phyloP scores from a whole-genome alignment of 495 filamentous ascomycete species.

The Aspergillus sclerotiicarbonarius region DNA sequence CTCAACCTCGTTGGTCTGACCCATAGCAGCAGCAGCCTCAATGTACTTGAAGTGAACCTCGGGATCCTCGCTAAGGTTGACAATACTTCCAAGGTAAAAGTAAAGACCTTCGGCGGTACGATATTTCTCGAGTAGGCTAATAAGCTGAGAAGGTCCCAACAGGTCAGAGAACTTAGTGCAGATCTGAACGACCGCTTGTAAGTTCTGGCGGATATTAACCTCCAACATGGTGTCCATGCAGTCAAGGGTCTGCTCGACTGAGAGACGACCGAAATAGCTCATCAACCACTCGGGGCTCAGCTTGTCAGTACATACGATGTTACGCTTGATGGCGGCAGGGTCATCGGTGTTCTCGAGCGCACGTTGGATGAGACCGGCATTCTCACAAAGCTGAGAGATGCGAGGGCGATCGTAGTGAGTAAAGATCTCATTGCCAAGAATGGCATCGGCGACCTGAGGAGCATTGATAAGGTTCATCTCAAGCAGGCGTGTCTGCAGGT shows the following conservation, averaged over 20 bases:
- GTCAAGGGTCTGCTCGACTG: constrained; percentile 90
- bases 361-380: constrained; percentile 80
- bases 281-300: constrained; percentile 87
- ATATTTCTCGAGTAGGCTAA: constrained; percentile 95
- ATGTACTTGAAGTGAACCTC: constrained; percentile 99
- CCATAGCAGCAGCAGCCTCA: constrained; percentile 89
- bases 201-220: constrained; percentile 92
- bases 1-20: constrained; percentile 91
- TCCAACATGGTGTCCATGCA: constrained; percentile 95
- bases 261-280: constrained; percentile 87
- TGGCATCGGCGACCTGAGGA: constrained; percentile 95
- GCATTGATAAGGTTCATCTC: constrained; percentile 98
- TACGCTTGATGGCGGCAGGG: constrained; percentile 83
- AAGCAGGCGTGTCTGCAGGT: constrained; percentile 87
- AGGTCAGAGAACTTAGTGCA: constrained; percentile 98
- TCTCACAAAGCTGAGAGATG: constrained; percentile 87
- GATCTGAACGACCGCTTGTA: constrained; percentile 89
- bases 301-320: constrained; percentile 76
- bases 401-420: constrained; percentile 87
- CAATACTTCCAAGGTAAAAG: constrained; percentile 96
- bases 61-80: constrained; percentile 91
- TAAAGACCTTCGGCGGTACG: constrained; percentile 94
- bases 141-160: constrained; percentile 82
- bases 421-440: constrained; percentile 97
- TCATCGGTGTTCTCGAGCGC: constrained; percentile 95